These are phyloP conservation scores for Lophium mytilinum DNA, from an alignment of 495 filamentous ascomycete genomes.

Conservation along the genomic window DNA sequence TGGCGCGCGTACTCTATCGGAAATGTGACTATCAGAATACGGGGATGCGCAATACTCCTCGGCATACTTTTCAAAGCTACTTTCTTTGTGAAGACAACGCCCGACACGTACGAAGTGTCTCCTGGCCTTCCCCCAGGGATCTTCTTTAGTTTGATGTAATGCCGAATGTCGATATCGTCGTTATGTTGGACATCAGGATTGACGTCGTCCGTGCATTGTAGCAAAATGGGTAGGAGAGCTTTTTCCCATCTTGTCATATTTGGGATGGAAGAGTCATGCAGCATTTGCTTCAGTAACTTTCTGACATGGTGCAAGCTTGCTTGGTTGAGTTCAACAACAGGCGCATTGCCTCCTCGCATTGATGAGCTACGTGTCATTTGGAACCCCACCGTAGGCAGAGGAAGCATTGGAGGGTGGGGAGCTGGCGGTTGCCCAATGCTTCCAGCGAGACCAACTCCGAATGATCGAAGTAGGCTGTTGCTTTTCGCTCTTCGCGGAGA, in stretches of 20 bases:
- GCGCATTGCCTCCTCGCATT: conserved; percentile 65
- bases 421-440: background rate
- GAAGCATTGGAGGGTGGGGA: background rate
- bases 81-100: conserved; percentile 95
- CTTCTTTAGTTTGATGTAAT: conserved; percentile 96
- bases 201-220: conserved; percentile 89
- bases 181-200: conserved; percentile 81
- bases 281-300: conserved; percentile 71
- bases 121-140: conserved; percentile 81
- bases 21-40: conserved; percentile 89
- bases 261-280: conserved; percentile 67
- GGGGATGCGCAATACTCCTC: conserved; percentile 70
- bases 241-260: conserved; percentile 76
- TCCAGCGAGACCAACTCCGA: conserved; percentile 22
- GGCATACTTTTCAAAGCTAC: conserved; percentile 94
- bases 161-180: conserved; percentile 96
- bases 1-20: conserved; percentile 94
- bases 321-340: conserved; percentile 72
- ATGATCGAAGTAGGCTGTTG: conserved; percentile 30
- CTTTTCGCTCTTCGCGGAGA: conserved; percentile 52
- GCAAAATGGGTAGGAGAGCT: conserved; percentile 80
- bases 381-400: background rate
- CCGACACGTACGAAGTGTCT: conserved; percentile 90
- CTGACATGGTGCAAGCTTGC: conserved; percentile 83
- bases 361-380: conserved; percentile 75